These are phyloP conservation scores for Guyanaporus albipodus DNA, from an alignment of 768 basidiomycete genomes.

Conservation along the genomic window DNA sequence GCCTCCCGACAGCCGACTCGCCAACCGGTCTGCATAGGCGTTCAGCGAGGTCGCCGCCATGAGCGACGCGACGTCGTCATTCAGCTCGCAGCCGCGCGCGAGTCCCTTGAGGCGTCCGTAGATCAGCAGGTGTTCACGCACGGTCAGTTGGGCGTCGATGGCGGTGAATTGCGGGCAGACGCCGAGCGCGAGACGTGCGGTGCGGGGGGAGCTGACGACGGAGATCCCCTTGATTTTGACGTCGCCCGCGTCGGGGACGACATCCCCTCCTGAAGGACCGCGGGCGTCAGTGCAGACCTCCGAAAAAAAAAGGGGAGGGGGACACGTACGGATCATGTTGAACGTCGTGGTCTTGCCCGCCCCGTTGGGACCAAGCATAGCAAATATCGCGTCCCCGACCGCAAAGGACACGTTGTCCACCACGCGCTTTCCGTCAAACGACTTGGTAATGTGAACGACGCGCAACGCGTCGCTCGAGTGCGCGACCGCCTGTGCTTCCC, in stretches of 20 bases:
- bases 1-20: constrained; percentile 72
- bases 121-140: constrained; percentile 68
- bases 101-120: constrained; percentile 77
- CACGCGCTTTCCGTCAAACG: constrained; percentile 51
- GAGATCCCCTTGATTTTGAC: constrained; percentile 64
- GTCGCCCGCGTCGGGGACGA: constrained; percentile 65
- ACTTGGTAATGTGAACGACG: constrained; percentile 60
- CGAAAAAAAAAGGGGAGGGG: background rate
- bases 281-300: background rate
- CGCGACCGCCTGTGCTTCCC: constrained; percentile 47
- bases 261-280: constrained; percentile 53
- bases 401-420: constrained; percentile 74
- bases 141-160: constrained; percentile 73
- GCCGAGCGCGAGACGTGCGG: constrained; percentile 65
- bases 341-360: constrained; percentile 83
- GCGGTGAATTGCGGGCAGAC: constrained; percentile 86
- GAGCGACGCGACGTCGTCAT: constrained; percentile 51
- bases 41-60: constrained; percentile 55
- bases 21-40: constrained; percentile 64
- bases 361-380: constrained; percentile 76
- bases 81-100: constrained; percentile 43
- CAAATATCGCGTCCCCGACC: constrained; percentile 63
- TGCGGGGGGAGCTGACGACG: constrained; percentile 58
- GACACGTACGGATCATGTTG: constrained; percentile 66
- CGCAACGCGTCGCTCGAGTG: constrained; percentile 55